Base-by-base conservation (phyloP, 1,139 yeast species). In the Taphrina pruni region DNA sequence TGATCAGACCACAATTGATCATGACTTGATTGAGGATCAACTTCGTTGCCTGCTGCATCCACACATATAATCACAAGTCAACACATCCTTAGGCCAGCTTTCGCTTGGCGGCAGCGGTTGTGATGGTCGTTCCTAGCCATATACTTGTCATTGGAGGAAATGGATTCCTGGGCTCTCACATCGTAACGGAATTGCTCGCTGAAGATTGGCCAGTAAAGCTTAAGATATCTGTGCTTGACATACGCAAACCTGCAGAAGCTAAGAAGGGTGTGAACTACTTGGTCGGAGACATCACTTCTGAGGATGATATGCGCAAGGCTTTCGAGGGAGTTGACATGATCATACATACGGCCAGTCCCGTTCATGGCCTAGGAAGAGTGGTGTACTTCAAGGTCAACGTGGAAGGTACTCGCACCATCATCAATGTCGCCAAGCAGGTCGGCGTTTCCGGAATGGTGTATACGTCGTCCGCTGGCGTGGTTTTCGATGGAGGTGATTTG, bases 401-500 rank as follows among this genome's bases (percentile, higher is more conserved):
- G 39, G 85, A 86, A 66, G 99, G 99, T 52, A 95, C 99, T 1
- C 81, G 83, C 70, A 90, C 88, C 73, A 84, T 94, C 51, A 80
- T 94, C 58, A 81, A 85, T 55, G 89, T 88, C 55, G 87, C 93
- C 38, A 84, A 87, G 76, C 81, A 80, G 60, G 75, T 81, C 64
- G 72, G 70, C 76, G 80, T 89, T 2, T 84, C 84, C 70, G 95
- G 94, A 0, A 82, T 95, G 65, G 96, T 95, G 0, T 94, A 93
- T 79, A 95, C 99, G 0, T 92, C 98, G 0, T 91, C 97, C 0
- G 98, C 99, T 0, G 98, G 99, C 73, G 99, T 94, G 36, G 89
- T 93, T 52, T 95, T 94, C 81, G 89, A 94, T 77, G 99, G 99
- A 17, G 89, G 86, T 71, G 97, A 94, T 76, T 84, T 94, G 64